Base-by-base conservation (phyloP, 768 basidiomycete genomes). In the Hygrocybe coccinea region DNA sequence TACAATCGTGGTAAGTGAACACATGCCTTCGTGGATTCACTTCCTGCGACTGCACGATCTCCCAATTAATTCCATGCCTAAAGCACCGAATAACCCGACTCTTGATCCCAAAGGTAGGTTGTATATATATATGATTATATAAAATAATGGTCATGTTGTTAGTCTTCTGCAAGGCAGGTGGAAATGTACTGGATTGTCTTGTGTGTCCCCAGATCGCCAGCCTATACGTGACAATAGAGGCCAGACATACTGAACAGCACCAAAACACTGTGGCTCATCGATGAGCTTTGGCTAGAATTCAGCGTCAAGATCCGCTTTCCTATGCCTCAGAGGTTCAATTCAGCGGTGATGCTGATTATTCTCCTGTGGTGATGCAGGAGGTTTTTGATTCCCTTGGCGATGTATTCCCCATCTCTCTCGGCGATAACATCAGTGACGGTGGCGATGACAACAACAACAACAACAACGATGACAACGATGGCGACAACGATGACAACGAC, bases 101-200 rank as follows among this genome's bases (percentile, higher is more conserved):
- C 51, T 52, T 12, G 37, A 52, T 39, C 51, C 51, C 24, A 11
- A 39, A 39, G 38, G 51, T 52, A 24, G 10, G 17, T 52, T 24
- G 37, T 11, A 29, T 8, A 29, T 29, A 29, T 29, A 15, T 25
- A 1, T 52, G 10, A 11, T 5, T 15, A 2, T 21, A 15, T 39
- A 17, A 3, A 38, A 5, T 52, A 6, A 25, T 21, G 22, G 5
- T 15, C 12, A 14, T 19, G 2, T 50, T 52, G 5, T 19, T 19
- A 41, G 22, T 25, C 21, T 52, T 52, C 36, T 22, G 24, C 12
- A 22, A 22, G 17, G 12, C 37, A 12, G 15, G 17, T 10, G 22
- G n/a, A 1, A 24, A 12, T 19, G 8, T 21, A 3, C 9, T 38
- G 7, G 11, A 51, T 7, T 49, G 47, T 19, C 47, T 49, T 19